A percentile compares a stretch with the other conserved stretches of the same genome.
Evolutionary conservation across 768 basidiomycete genomes (phyloP).

Genomic region (Tylopilus balloui): DNA sequence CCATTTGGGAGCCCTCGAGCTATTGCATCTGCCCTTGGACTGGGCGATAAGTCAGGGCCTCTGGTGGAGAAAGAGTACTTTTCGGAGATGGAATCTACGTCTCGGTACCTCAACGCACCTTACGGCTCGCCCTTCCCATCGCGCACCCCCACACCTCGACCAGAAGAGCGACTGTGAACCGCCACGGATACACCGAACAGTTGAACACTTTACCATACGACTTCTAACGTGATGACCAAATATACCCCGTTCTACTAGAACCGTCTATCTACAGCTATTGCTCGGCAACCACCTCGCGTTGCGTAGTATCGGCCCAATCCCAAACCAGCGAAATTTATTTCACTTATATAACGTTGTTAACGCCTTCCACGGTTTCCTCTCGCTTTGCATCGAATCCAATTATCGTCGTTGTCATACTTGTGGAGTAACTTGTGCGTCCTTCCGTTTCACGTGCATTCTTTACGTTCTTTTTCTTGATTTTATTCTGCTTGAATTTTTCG

Average conservation of each 20-base stretch:
- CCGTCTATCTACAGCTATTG: conserved; percentile 31
- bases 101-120: conserved; percentile 45
- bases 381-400: conserved; percentile 22
- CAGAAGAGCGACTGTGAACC: conserved; percentile 30
- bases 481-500: conserved; percentile 9
- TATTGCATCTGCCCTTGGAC: conserved; percentile 47
- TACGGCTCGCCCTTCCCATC: conserved; percentile 49
- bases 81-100: conserved; percentile 38
- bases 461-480: conserved; percentile 27
- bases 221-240: conserved; percentile 31
- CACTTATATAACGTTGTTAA: conserved; percentile 34
- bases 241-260: conserved; percentile 35
- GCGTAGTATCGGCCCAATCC: conserved; percentile 20
- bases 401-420: conserved; percentile 15
- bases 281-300: conserved; percentile 24
- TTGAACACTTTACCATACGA: conserved; percentile 30
- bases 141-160: conserved; percentile 43
- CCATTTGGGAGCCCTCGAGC: conserved; percentile 49
- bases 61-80: conserved; percentile 33
- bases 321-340: conserved; percentile 33
- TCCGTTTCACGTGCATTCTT: conserved; percentile 14
- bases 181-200: conserved; percentile 12
- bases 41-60: conserved; percentile 30
- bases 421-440: conserved; percentile 20
- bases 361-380: conserved; percentile 23